phyloP scores from a whole-genome alignment of 2,329 filamentous ascomycete species.

The Diplocarpon rosae region DNA sequence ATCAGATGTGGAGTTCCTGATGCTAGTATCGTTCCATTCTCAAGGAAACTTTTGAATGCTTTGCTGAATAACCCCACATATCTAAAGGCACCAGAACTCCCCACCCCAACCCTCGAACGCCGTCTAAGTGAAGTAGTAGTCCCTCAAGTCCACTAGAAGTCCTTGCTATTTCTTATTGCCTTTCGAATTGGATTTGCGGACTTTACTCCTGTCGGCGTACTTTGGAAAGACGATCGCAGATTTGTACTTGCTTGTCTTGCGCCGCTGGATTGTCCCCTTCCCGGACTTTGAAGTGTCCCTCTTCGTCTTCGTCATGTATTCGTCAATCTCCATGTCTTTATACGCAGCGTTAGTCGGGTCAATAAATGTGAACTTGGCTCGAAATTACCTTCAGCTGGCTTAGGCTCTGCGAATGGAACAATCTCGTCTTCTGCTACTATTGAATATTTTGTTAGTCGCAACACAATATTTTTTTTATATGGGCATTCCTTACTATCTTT shows the following conservation, averaged over 20 bases:
- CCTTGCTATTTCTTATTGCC: constrained; percentile 15
- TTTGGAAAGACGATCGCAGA: constrained; percentile 50
- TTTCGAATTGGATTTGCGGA: constrained; percentile 25
- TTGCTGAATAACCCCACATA: too few relatives aligned
- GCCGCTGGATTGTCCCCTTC: constrained; percentile 47
- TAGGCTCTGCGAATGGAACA: constrained; percentile 11
- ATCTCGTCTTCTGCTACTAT: constrained; percentile 11
- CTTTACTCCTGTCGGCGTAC: constrained; percentile 40
- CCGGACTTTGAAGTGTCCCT: constrained; percentile 27
- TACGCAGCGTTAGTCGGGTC: not conserved
- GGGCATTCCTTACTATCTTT: constrained; percentile 21
- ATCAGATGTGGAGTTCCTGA: too few relatives aligned
- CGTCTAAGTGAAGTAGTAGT: not conserved
- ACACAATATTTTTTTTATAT: too few relatives aligned
- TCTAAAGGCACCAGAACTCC: constrained; percentile 10
- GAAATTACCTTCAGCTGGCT: constrained; percentile 20
- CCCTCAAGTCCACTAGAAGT: not conserved
- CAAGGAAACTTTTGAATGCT: too few relatives aligned
- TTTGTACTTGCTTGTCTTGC: constrained; percentile 33
- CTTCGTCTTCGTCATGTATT: constrained; percentile 29
- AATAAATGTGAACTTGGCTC: not conserved
- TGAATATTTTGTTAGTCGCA: constrained; percentile 6
- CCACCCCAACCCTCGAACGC: constrained; percentile 5
- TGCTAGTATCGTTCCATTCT: too few relatives aligned
- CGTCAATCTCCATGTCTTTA: constrained; percentile 48